Conservation (phyloP, 495 filamentous ascomycete genomes). For the Chaetomidium leptoderma region DNA sequence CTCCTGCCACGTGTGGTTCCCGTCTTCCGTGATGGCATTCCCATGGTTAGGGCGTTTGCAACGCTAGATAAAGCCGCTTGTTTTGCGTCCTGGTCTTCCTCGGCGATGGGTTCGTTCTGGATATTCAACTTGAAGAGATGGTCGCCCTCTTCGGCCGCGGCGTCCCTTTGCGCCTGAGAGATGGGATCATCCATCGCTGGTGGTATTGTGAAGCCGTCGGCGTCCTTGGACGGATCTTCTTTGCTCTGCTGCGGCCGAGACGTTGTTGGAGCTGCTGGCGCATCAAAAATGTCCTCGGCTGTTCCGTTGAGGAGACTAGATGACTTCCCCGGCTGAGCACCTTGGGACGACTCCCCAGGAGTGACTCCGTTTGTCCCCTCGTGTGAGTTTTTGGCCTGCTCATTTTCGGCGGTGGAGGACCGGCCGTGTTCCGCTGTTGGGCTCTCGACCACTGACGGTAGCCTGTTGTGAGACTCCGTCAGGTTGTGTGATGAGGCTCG, state of each 20-base stretch:
- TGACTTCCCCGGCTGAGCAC: constrained; percentile 23
- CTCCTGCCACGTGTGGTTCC: constrained; percentile 83
- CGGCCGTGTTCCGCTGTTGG: constrained; percentile 32
- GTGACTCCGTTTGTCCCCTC: constrained; percentile 44
- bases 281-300: constrained; percentile 40
- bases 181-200: constrained; percentile 71
- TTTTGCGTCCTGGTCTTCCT: constrained; percentile 85
- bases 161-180: constrained; percentile 75
- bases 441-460: constrained; percentile 50
- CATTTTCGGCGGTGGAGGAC: constrained; percentile 26
- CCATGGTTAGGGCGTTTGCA: constrained; percentile 71
- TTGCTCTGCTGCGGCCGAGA: constrained; percentile 42
- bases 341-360: constrained; percentile 27
- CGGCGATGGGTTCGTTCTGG: constrained; percentile 83
- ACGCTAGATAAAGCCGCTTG: constrained; percentile 80
- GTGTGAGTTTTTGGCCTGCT: constrained; percentile 36
- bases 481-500: constrained; percentile 53
- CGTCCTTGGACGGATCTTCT: constrained; percentile 45
- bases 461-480: constrained; percentile 47
- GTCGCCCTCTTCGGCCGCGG: constrained; percentile 57
- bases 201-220: constrained; percentile 67
- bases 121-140: constrained; percentile 89
- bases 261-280: constrained; percentile 44
- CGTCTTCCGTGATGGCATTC: constrained; percentile 58
- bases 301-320: constrained; percentile 38